A percentile compares a stretch with the other conserved stretches of the same genome.
Conservation (phyloP, 1,284 basidiomycete species). For the Prillingera fragicola region DNA sequence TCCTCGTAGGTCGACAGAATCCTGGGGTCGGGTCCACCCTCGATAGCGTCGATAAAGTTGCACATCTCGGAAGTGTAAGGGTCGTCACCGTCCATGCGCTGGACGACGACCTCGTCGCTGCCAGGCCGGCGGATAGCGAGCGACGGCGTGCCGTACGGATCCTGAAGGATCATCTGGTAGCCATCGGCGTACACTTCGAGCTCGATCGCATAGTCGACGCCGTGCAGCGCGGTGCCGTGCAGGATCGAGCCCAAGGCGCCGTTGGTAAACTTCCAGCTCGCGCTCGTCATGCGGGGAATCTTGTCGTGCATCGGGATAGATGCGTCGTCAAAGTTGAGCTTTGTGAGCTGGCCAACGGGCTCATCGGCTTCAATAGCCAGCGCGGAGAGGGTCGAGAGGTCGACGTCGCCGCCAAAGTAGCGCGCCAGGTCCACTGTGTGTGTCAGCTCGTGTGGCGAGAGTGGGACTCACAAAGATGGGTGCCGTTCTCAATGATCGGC, state of each 20-base stretch:
- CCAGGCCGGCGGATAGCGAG: conserved; percentile 46
- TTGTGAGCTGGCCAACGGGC: conserved; percentile 49
- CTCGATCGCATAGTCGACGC: conserved; percentile 40
- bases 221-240: conserved; percentile 38
- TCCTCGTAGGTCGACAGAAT: conserved; percentile 55
- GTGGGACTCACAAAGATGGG: conserved; percentile 48
- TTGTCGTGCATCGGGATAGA: conserved; percentile 43
- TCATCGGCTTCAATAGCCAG: conserved; percentile 43
- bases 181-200: conserved; percentile 44
- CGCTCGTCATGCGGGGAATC: conserved; percentile 48
- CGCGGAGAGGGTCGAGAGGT: conserved; percentile 48
- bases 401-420: conserved; percentile 55
- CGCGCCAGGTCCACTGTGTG: conserved; percentile 45
- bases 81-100: conserved; percentile 42
- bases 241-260: conserved; percentile 43
- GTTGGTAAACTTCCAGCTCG: conserved; percentile 47
- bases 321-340: conserved; percentile 50
- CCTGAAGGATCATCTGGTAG: conserved; percentile 42
- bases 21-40: conserved; percentile 31
- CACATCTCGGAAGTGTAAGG: conserved; percentile 48
- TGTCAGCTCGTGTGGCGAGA: not conserved
- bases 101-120: conserved; percentile 24
- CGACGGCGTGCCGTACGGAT: conserved; percentile 46
- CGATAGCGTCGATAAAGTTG: conserved; percentile 47
- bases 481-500: conserved; percentile 54